Base-by-base conservation (phyloP, 2,329 filamentous ascomycete genomes). In the Herpotrichia juniperi region DNA sequence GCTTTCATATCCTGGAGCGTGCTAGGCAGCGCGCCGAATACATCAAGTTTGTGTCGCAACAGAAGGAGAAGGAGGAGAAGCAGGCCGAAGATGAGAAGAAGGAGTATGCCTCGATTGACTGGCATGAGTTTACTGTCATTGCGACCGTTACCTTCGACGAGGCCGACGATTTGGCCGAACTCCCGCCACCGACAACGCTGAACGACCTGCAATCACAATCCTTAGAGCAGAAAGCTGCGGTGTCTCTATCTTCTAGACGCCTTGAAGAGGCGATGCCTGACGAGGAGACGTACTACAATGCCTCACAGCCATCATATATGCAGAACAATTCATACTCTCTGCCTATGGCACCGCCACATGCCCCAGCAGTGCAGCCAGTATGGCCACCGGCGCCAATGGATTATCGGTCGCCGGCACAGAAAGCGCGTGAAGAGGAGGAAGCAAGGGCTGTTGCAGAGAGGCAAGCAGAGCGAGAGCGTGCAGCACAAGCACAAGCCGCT, bases 101-200 rank as follows among this genome's bases (percentile, higher is more conserved):
- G 44, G 82, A 83, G 47, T 89, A 94, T 73, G 89, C 89, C 1
- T 89, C 94, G 64, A 94, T 99, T 57, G 94, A 99, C 74, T 99
- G 94, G 94, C 91, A 96, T 68, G 93, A 97, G 71, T 99, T 99
- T 65, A 88, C 93, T 28, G 89, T 99, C 17, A 92, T 97, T 39
- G 94, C 97, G 75, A 97, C 93, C 0, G 93, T 99, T 48, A 81
- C 91, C 14, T 99, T 99, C 74, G 92, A 86, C 52, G 93, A 96
- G 62, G 84, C 85, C 32, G 94, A 99, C 72, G 93, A 97, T 61
- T 84, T 90, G 57, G 86, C 87, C 31, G 88, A 94, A 58, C 86
- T 99, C 10, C 93, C 93, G 26, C 89, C 93, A 1, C 94, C 94
- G 1, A 94, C 91, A 3, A 92, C 89, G 4, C 85, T 97, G 35